Percentiles rank a stretch among this genome's conserved stretches.
Evolutionary conservation across 345 rosid species (phyloP).

Genomic region (Moringa oleifera): DNA sequence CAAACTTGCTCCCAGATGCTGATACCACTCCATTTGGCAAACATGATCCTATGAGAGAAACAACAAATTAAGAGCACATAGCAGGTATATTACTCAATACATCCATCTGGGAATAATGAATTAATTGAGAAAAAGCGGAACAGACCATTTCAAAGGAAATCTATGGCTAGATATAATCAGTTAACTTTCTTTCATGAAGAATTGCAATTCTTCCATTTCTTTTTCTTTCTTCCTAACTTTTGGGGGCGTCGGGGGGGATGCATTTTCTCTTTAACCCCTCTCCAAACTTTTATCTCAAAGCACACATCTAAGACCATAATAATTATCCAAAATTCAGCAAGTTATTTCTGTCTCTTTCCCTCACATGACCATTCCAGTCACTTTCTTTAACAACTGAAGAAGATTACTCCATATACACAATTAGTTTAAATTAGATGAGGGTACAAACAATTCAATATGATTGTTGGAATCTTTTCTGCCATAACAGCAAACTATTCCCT

Average conservation of each 20-base stretch:
- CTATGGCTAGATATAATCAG: no score
- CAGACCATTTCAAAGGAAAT: not conserved
- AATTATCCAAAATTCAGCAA: not conserved
- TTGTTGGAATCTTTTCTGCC: not conserved
- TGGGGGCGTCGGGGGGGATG: no score
- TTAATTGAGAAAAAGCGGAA: not conserved
- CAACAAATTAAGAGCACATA: constrained; percentile 12
- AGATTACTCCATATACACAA: not conserved
- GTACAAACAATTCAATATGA: not conserved
- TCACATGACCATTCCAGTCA: not conserved
- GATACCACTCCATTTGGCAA: constrained; percentile 53
- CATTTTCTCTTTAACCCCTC: no score
- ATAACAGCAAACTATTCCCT: not conserved
- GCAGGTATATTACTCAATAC: constrained; percentile 3
- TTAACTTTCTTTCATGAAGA: no score
- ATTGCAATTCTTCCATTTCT: not conserved
- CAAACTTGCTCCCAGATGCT: constrained; percentile 68
- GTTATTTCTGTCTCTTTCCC: not conserved
- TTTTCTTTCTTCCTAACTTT: not conserved
- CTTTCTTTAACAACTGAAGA: no score
- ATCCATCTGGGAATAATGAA: not conserved
- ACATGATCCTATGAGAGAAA: constrained; percentile 33
- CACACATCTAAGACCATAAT: not conserved
- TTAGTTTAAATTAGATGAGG: not conserved
- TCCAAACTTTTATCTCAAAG: not conserved